Base-by-base conservation (phyloP, 208 protist genomes). In the Trypanosomatidae sp. region DNA sequence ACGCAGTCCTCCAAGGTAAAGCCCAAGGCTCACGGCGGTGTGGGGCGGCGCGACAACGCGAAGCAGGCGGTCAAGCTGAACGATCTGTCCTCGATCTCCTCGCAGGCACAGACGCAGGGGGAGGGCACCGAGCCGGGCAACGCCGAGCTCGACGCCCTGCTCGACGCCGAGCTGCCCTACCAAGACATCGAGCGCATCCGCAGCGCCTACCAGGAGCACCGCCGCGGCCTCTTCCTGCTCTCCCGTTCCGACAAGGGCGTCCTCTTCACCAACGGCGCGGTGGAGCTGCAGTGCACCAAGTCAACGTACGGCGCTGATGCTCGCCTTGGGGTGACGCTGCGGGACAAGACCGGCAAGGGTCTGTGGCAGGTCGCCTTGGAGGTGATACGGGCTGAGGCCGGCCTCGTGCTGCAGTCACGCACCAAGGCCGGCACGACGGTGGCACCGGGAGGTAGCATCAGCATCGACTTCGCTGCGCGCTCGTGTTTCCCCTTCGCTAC, bases 51-150 rank as follows among this genome's bases (percentile, higher is more conserved):
- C n/a, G n/a, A n/a, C n/a, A n/a, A n/a, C n/a, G n/a, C n/a, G n/a
- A n/a, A n/a, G n/a, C n/a, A n/a, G n/a, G n/a, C n/a, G n/a, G 84
- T 91, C 71, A 69, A 71, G 46, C 73, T 75, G 22, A 87, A 80
- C 64, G 93, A 98, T 15, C 89, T 99, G 76, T 82, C 89, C 13
- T 98, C 99, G 83, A 98, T n/a, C n/a, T n/a, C n/a, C n/a, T n/a
- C n/a, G n/a, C n/a, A n/a, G n/a, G n/a, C n/a, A n/a, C n/a, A n/a
- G n/a, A n/a, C n/a, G n/a, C 99, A 80, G 89, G 59, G 92, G 8
- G 85, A 86, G 17, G 80, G 95, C 19, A 83, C 93, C 19, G 80
- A 94, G 39, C 73, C 89, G 43, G 84, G 85, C 66, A 77, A 77
- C 47, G 75, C 84, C 10, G 73, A 95, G 43, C 71, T 98, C 17